These are phyloP conservation scores for Fusarium marasasianum DNA, from an alignment of 2,329 filamentous ascomycete species.

Conservation along the genomic window DNA sequence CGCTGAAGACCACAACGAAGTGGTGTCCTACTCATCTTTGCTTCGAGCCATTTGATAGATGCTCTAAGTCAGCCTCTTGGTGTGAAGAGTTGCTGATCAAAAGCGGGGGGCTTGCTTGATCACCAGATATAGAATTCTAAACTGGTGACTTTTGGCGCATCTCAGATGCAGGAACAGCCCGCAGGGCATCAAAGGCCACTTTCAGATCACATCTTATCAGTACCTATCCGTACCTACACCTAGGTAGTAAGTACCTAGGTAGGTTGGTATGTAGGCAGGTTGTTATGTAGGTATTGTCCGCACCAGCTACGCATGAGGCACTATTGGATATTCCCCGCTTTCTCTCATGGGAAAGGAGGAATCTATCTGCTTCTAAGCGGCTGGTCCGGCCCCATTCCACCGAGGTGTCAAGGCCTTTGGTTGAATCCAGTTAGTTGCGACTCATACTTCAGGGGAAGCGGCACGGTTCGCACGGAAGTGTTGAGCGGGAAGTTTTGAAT, in stretches of 20 bases:
- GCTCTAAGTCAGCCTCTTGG: background rate
- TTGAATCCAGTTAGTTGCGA: background rate
- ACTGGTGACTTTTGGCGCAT: slow-evolving; percentile 24
- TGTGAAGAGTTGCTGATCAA: slow-evolving; percentile 12
- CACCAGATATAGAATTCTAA: slow-evolving; percentile 27
- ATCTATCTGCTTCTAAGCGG: background rate
- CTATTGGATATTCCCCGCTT: slow-evolving; percentile 2
- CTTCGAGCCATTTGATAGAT: slow-evolving; percentile 5
- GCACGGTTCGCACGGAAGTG: slow-evolving; percentile 23
- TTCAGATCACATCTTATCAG: slow-evolving; percentile 16
- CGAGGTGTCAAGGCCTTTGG: background rate
- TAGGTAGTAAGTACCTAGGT: too few species aligned
- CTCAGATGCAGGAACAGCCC: slow-evolving; percentile 33
- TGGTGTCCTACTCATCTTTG: slow-evolving; percentile 28
- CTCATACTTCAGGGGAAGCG: slow-evolving; percentile 17
- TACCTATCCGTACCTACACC: too few species aligned
- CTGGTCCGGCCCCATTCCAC: slow-evolving; percentile 3
- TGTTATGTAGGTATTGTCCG: background rate
- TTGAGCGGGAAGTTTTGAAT: background rate
- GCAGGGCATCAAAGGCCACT: slow-evolving; percentile 8
- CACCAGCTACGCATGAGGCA: background rate
- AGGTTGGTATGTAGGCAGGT: background rate
- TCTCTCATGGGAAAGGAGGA: background rate
- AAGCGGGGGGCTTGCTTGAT: slow-evolving; percentile 18
- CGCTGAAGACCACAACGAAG: slow-evolving; percentile 2